Evolutionary conservation across 1,284 basidiomycete species (phyloP).

Genomic region (Ceratorhiza oryzae-sativae): DNA sequence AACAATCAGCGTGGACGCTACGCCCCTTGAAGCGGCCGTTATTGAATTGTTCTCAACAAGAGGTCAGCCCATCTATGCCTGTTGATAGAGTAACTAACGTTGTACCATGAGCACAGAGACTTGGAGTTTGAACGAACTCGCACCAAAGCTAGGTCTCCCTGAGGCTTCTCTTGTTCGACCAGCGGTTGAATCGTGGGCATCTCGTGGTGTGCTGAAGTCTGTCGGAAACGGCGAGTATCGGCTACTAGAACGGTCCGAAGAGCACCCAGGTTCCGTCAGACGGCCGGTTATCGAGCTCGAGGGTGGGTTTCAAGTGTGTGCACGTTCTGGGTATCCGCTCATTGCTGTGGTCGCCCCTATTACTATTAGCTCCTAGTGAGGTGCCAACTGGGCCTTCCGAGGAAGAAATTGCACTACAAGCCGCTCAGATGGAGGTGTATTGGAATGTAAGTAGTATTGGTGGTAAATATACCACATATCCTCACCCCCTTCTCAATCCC

Average conservation of each 20-base stretch:
- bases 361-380: conserved; percentile 54
- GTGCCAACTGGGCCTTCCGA: conserved; percentile 57
- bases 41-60: conserved; percentile 84
- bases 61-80: conserved; percentile 53
- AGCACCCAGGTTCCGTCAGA: conserved; percentile 43
- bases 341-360: conserved; percentile 44
- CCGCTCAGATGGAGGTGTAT: conserved; percentile 82
- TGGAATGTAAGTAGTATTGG: conserved; percentile 70
- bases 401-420: conserved; percentile 73
- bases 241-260: conserved; percentile 69
- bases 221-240: conserved; percentile 63
- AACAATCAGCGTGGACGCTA: conserved; percentile 74
- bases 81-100: conserved; percentile 6
- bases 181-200: conserved; percentile 83
- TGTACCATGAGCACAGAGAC: conserved; percentile 56
- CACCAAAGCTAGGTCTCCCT: conserved; percentile 66
- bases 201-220: conserved; percentile 79
- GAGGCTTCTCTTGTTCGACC: conserved; percentile 70
- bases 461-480: neutral
- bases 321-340: conserved; percentile 16
- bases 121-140: conserved; percentile 74
- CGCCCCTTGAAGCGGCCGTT: conserved; percentile 86
- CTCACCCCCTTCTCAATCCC: conserved; percentile 28
- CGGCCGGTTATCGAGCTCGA: conserved; percentile 49
- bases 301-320: neutral